These are phyloP conservation scores for Solidago caesia DNA, from an alignment of 129 eudicot species.

Conservation along the genomic window DNA sequence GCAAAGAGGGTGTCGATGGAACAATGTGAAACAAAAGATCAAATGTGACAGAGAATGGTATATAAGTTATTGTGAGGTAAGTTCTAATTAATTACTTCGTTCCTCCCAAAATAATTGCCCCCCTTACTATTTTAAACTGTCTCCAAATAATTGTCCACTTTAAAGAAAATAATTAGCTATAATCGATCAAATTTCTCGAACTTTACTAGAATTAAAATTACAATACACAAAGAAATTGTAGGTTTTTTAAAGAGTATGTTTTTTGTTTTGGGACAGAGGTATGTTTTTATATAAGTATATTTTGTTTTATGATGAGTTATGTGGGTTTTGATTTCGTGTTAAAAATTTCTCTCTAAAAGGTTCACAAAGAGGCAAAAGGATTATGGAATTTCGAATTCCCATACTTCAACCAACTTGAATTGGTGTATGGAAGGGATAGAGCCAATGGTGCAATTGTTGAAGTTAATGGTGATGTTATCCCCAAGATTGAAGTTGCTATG, in stretches of 20 bases:
- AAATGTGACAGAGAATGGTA: conserved; percentile 8
- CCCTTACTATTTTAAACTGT: no score
- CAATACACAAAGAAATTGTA: no score
- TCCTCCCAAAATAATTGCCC: no score
- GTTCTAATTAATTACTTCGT: neutral
- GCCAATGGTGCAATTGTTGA: neutral
- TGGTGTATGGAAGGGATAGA: neutral
- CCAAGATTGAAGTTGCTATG: neutral
- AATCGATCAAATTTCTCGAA: no score
- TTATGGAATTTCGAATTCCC: conserved; percentile 18
- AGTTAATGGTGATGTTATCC: neutral
- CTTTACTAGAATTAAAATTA: no score
- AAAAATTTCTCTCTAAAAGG: neutral
- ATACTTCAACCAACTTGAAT: conserved; percentile 1
- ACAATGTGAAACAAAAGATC: conserved; percentile 5
- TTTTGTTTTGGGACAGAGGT: neutral
- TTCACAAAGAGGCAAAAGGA: conserved; percentile 29
- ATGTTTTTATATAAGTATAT: neutral
- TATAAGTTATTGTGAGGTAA: conserved; percentile 14
- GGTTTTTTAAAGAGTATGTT: no score
- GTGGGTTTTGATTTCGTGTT: neutral
- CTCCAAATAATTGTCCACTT: no score
- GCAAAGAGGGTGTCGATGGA: conserved; percentile 13
- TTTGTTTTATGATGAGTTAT: neutral
- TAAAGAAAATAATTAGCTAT: neutral